These are phyloP conservation scores for Ascochyta rabiei DNA, from an alignment of 2,329 filamentous ascomycete species.

Conservation along the genomic window DNA sequence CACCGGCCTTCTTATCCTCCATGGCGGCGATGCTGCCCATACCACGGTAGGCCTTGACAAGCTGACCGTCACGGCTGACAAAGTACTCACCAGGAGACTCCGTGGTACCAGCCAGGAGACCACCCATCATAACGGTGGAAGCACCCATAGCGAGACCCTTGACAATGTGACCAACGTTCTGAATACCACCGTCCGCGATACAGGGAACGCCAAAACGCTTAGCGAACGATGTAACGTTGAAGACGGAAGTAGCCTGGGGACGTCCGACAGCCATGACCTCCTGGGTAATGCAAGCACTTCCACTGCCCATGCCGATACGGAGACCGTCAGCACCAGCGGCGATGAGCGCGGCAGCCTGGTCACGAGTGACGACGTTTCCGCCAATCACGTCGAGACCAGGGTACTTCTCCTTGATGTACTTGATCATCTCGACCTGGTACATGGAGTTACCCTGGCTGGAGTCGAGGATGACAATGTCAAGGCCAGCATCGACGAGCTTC, in stretches of 20 bases:
- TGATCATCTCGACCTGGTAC: slow-evolving; percentile 98
- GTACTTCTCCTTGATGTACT: slow-evolving; percentile 88
- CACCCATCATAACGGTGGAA: slow-evolving; percentile 98
- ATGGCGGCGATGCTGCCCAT: slow-evolving; percentile 99
- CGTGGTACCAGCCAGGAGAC: slow-evolving; percentile 93
- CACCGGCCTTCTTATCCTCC: slow-evolving; percentile 97
- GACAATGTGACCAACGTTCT: slow-evolving; percentile 98
- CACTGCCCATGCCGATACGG: slow-evolving; percentile 98
- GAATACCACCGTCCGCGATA: slow-evolving; percentile 96
- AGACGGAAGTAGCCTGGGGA: slow-evolving; percentile 92
- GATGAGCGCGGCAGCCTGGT: slow-evolving; percentile 92
- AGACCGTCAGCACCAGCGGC: slow-evolving; percentile 94
- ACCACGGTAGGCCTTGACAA: slow-evolving; percentile 98
- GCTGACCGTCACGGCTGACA: slow-evolving; percentile 93
- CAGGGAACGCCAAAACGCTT: slow-evolving; percentile 94
- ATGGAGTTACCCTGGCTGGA: slow-evolving; percentile 98
- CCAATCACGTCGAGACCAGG: slow-evolving; percentile 91
- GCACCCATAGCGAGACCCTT: slow-evolving; percentile 96
- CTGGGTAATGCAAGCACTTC: slow-evolving; percentile 97
- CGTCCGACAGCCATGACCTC: slow-evolving; percentile 99
- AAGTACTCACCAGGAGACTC: slow-evolving; percentile 98
- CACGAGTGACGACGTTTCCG: slow-evolving; percentile 96
- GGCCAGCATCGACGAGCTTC: slow-evolving; percentile 89
- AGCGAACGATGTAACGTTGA: slow-evolving; percentile 87
- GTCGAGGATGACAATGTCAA: slow-evolving; percentile 95